Conservation (phyloP, 176 grass and related monocot genomes). For the Aechmea fasciata region DNA sequence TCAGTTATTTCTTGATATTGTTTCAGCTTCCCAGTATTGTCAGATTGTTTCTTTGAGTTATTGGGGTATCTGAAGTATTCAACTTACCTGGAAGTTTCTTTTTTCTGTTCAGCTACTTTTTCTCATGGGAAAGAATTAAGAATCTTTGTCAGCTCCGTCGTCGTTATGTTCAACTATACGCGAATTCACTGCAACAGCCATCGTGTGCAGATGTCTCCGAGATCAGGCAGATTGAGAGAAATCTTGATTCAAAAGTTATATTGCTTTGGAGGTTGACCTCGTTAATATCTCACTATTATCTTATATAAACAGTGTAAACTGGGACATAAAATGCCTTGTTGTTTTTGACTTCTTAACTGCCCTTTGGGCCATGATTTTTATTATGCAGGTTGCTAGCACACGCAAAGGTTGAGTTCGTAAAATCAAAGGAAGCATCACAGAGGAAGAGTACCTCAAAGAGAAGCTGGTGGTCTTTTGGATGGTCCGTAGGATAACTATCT, state of each 20-base stretch:
- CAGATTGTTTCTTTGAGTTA: neutral
- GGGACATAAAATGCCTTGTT: too few species aligned
- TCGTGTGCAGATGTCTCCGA: slow-evolving; percentile 59
- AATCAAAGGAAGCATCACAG: slow-evolving; percentile 61
- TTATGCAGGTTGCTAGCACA: slow-evolving; percentile 78
- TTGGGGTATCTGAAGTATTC: neutral
- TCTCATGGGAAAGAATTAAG: slow-evolving; percentile 90
- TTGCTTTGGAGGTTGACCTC: slow-evolving; percentile 76
- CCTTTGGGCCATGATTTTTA: slow-evolving; percentile 12
- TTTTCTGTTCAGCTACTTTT: slow-evolving; percentile 30
- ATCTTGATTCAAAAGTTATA: slow-evolving; percentile 85
- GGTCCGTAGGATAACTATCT: slow-evolving; percentile 27
- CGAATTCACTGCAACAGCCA: slow-evolving; percentile 60
- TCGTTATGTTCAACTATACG: slow-evolving; percentile 87
- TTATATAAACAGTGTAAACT: too few species aligned
- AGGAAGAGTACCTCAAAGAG: slow-evolving; percentile 58
- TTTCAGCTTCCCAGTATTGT: neutral
- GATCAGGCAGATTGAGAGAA: slow-evolving; percentile 83
- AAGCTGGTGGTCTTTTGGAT: slow-evolving; percentile 93
- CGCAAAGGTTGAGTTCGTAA: slow-evolving; percentile 94
- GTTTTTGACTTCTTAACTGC: neutral
- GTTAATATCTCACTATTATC: slow-evolving; percentile 2
- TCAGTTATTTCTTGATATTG: neutral
- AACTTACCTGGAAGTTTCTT: neutral
- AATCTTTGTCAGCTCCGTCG: slow-evolving; percentile 86